Evolutionary conservation across 1,139 yeast genomes (phyloP).

Genomic region (Keqinozyma sinolaborantium): DNA sequence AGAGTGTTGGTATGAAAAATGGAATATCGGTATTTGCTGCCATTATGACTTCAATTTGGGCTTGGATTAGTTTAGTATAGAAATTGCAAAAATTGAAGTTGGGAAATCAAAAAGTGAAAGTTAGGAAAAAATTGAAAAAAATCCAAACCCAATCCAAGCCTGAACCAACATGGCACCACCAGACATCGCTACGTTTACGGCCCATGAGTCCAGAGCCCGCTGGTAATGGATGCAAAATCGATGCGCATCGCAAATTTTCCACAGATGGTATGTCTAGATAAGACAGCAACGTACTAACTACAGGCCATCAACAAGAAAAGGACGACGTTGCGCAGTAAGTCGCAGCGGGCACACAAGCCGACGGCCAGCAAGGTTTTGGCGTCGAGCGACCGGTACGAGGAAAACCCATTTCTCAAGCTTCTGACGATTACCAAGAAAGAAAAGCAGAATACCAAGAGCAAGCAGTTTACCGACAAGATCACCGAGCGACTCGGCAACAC

Average conservation of each 20-base stretch:
- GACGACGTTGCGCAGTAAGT: constrained; percentile 32
- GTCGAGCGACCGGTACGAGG: constrained; percentile 26
- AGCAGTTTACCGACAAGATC: constrained; percentile 24
- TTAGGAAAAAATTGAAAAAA: too few species aligned
- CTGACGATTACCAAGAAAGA: constrained; percentile 53
- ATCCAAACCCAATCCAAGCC: too few species aligned
- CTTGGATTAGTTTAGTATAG: too few species aligned
- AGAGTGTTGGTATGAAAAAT: not conserved
- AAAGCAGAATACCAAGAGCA: constrained; percentile 38
- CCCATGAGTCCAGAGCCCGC: too few species aligned
- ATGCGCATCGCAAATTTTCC: constrained; percentile 2
- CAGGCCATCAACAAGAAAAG: constrained; percentile 36
- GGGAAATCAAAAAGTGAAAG: too few species aligned
- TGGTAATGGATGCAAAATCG: not conserved
- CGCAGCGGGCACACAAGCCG: constrained; percentile 17
- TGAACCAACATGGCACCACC: too few species aligned
- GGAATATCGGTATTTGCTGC: not conserved
- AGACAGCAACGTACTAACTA: constrained; percentile 13
- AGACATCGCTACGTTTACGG: too few species aligned
- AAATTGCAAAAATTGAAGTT: too few species aligned
- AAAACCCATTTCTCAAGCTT: constrained; percentile 54
- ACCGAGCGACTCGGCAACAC: constrained; percentile 28
- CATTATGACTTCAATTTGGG: too few species aligned
- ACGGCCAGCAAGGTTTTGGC: constrained; percentile 24
- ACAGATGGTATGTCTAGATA: constrained; percentile 8